Evolutionary conservation across 192 early-diverging fungal species (phyloP).

Genomic region (Entophlyctis luteolus): DNA sequence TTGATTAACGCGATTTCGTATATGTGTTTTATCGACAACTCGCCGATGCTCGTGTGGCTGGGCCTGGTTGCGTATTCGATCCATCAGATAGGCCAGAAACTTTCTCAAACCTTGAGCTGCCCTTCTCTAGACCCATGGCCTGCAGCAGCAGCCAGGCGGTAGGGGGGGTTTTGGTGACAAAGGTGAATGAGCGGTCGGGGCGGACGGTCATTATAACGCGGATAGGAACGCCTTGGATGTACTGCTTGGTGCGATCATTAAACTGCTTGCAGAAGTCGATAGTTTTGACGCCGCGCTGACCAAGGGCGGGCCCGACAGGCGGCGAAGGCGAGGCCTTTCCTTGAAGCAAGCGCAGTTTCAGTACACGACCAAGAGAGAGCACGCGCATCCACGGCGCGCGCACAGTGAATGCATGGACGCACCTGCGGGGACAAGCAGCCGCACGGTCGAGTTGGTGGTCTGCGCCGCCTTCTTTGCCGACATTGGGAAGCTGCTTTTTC

Average conservation of each 20-base stretch:
- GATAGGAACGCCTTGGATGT: slow-evolving; percentile 74
- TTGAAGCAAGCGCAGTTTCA: slow-evolving; percentile 51
- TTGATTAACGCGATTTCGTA: slow-evolving; percentile 94
- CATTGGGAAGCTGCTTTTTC: too few relatives aligned
- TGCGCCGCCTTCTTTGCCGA: neutral
- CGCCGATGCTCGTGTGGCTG: slow-evolving; percentile 71
- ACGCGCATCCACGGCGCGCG: neutral
- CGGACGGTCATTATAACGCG: slow-evolving; percentile 80
- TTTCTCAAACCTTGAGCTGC: too few relatives aligned
- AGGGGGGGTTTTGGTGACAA: slow-evolving; percentile 79
- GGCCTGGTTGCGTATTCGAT: slow-evolving; percentile 51
- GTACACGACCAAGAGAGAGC: neutral
- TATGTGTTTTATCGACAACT: slow-evolving; percentile 85
- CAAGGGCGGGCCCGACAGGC: slow-evolving; percentile 91
- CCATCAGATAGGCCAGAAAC: too few relatives aligned
- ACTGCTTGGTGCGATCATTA: slow-evolving; percentile 88
- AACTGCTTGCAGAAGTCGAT: slow-evolving; percentile 99
- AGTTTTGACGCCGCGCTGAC: slow-evolving; percentile 92
- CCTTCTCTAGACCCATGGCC: slow-evolving; percentile 20
- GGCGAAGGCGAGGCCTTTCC: slow-evolving; percentile 93
- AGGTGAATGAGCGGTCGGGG: slow-evolving; percentile 88
- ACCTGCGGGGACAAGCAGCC: slow-evolving; percentile 17
- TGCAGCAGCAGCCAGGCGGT: slow-evolving; percentile 74
- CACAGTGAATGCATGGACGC: neutral
- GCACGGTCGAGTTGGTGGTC: slow-evolving; percentile 2